Evolutionary conservation across 345 rosid genomes (phyloP).

Genomic region (Eucalyptus erythrocorys): DNA sequence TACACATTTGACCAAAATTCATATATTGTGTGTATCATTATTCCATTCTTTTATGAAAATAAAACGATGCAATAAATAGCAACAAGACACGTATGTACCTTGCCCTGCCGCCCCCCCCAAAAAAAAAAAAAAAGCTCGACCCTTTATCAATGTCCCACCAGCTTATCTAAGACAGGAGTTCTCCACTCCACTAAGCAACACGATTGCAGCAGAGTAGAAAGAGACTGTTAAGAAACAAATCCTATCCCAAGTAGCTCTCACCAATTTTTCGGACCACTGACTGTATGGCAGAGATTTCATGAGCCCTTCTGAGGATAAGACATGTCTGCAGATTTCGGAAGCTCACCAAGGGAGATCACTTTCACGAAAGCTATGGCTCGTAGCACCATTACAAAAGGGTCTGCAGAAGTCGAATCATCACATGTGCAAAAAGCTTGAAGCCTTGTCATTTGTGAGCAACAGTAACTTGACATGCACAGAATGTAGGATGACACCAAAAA

Average conservation of each 20-base stretch:
- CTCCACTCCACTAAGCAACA: not conserved
- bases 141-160: not conserved
- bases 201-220: not conserved
- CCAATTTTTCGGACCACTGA: not conserved
- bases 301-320: not conserved
- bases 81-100: not conserved
- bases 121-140: no score
- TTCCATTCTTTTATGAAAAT: not conserved
- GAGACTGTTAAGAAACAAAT: not conserved
- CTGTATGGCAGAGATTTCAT: not conserved
- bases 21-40: rapidly evolving
- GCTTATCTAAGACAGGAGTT: not conserved
- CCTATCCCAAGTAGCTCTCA: not conserved
- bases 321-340: not conserved
- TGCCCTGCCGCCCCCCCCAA: not conserved
- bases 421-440: not conserved
- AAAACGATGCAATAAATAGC: not conserved
- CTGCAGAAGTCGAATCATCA: not conserved
- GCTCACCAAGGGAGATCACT: not conserved
- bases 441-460: not conserved
- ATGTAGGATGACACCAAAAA: not conserved
- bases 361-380: not conserved
- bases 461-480: not conserved
- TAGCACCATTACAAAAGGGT: no score
- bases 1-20: not conserved